Base-by-base conservation (phyloP, 352 stramenopile species). In the Globisporangium paroecandrum region DNA sequence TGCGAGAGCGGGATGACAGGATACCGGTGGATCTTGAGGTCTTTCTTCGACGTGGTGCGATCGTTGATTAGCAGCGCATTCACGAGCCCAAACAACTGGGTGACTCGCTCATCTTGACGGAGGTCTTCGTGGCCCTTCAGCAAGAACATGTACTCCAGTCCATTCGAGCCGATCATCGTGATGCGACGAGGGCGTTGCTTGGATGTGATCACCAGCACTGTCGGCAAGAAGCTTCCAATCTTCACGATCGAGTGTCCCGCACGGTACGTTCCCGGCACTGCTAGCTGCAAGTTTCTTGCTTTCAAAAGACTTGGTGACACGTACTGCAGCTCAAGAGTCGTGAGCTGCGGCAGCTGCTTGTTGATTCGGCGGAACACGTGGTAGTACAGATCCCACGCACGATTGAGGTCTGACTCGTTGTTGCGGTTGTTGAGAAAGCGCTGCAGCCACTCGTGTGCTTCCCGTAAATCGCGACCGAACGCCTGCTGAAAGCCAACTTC, bases 71-170 rank as follows among this genome's bases (percentile, higher is more conserved):
- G 74, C 60, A 99, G 82, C 15, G 96, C 97, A 81, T 99, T 99
- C 53, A 99, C 97, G n/a, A 99, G 85, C 3, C 97, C 98, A 78
- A 99, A 99, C 0, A 99, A 77, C 77, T 99, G 98, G 87, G 99
- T 99, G 46, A 99, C 97, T 25, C 97, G 87, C 77, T 99, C 98
- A 73, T 99, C 98, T 79, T 99, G 98, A 22, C 98, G 81, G 57
- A 99, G 76, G 85, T 99, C 98, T 78, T 99, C 98, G 73, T 99
- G 96, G 18, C 98, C 98, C 79, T 99, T 99, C 1, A 99, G 85
- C 56, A 99, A 78, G 71, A 99, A 99, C 67, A 98, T 92, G 86
- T 99, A 99, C 73, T 99, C 91, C 49, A 98, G 83, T 0, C 98
- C 98, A 77, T 99, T 98, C 62, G 93, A 98, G 22, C 97, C 98